Evolutionary conservation across 208 protist genomes (phyloP), one percentile per base, ranked within the genome.

Genomic region (Acanthamoeba culbertsoni): DNA sequence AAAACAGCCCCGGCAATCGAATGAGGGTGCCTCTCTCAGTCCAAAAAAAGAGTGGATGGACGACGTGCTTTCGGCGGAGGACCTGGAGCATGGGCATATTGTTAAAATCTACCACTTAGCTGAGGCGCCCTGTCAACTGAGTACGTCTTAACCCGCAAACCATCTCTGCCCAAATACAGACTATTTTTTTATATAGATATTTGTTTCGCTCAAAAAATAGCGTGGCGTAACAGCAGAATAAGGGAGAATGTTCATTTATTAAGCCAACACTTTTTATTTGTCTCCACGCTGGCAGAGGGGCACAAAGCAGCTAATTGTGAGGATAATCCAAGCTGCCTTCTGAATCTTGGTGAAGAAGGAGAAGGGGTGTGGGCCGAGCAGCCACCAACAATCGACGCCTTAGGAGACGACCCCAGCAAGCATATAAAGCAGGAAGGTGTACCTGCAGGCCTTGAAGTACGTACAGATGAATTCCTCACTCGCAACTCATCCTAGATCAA

Each of bases 291-390:
- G n/a, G 51, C 88, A 92, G 88, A 75, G 62, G 63, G 63, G 1
- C 88, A 77, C 26, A 37, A 37, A 37, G 45, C 40, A 5, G 43
- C 42, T 33, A 92, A 92, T 37, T 92, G 88, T 23, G 62, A 92
- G 43, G 63, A 71, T 16, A 92, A 92, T 26, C 88, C 88, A 16
- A 92, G 33, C 28, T 92, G 88, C 43, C 42, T 92, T 35, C 35
- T 55, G 6, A 35, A 62, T 14, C 26, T 92, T 1, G 88, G 88
- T 3, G 88, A 92, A 20, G 59, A 46, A 40, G 88, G 42, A 16
- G 88, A 92, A 18, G 88, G 88, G 5, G 35, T 92, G 16, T 92
- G 88, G 88, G 88, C 88, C 31, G 59, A 92, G 35, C 33, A 33
- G 6, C 88, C 88, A 6, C 45, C 40, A 6, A 77, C 59, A 7